A percentile compares a stretch with the other conserved stretches of the same genome.
These are phyloP conservation scores for Hypoxylon fuscum DNA, from an alignment of 495 filamentous ascomycete genomes.

Conservation along the genomic window DNA sequence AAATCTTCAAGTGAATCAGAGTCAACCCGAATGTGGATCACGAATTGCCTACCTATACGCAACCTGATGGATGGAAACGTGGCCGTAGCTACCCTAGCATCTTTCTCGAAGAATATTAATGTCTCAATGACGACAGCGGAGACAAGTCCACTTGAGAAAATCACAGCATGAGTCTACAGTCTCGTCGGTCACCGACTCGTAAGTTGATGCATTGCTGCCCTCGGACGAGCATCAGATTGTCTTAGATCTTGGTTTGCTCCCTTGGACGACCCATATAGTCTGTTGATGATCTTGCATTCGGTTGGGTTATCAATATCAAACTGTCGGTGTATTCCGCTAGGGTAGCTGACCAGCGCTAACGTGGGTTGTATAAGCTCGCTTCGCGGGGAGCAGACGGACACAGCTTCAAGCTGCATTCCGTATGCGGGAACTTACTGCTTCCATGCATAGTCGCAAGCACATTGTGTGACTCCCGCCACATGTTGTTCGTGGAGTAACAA, in stretches of 20 bases:
- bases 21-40: slow-evolving; percentile 27
- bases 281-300: slow-evolving; percentile 40
- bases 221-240: slow-evolving; percentile 30
- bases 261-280: slow-evolving; percentile 27
- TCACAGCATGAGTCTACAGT: slow-evolving; percentile 10
- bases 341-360: slow-evolving; percentile 14
- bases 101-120: too few relatives aligned
- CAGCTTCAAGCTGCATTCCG: slow-evolving; percentile 35
- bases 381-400: slow-evolving; percentile 37
- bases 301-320: slow-evolving; percentile 37
- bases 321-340: slow-evolving; percentile 36
- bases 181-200: slow-evolving; percentile 27
- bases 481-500: slow-evolving; percentile 36
- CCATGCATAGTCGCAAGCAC: slow-evolving; percentile 32
- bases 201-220: slow-evolving; percentile 19
- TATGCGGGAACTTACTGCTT: slow-evolving; percentile 39
- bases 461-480: slow-evolving; percentile 41
- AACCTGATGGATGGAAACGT: slow-evolving; percentile 14
- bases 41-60: slow-evolving; percentile 16
- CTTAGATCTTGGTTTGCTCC: slow-evolving; percentile 43
- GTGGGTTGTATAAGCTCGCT: slow-evolving; percentile 33
- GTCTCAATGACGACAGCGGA: slow-evolving; percentile 18
- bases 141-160: slow-evolving; percentile 3
- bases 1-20: slow-evolving; percentile 12
- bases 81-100: slow-evolving; percentile 5